A percentile compares a stretch with the other conserved stretches of the same genome.
Evolutionary conservation across 306 rosid genomes (phyloP).

Genomic region (Sechiopsis laciniata): DNA sequence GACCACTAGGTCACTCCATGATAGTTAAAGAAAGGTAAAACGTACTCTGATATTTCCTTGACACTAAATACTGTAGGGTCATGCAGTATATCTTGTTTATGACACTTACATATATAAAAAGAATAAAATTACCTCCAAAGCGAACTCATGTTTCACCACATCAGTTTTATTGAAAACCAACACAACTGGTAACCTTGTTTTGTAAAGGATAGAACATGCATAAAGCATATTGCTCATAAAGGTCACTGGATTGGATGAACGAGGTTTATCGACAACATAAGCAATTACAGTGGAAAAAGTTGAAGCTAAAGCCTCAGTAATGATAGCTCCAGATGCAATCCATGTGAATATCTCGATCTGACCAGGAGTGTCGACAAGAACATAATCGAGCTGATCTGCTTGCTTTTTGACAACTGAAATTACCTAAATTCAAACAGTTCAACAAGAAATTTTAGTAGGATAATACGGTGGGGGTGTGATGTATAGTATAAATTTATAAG

Average conservation of each 20-base stretch:
- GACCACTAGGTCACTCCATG: too few relatives aligned
- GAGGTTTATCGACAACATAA: slow-evolving; percentile 83
- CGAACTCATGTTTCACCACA: too few relatives aligned
- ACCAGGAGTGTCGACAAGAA: slow-evolving; percentile 89
- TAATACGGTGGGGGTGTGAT: neutral
- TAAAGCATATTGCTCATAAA: too few relatives aligned
- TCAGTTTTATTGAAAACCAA: too few relatives aligned
- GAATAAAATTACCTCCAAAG: too few relatives aligned
- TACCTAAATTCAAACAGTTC: slow-evolving; percentile 47
- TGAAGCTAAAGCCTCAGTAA: slow-evolving; percentile 97
- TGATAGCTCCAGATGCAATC: slow-evolving; percentile 95
- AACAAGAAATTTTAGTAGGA: slow-evolving; percentile 18
- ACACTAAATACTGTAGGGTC: too few relatives aligned
- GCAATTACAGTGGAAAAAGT: slow-evolving; percentile 84
- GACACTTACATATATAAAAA: too few relatives aligned
- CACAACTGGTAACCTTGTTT: too few relatives aligned
- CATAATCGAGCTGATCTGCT: slow-evolving; percentile 88
- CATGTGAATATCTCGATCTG: slow-evolving; percentile 97
- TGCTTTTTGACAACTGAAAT: slow-evolving; percentile 67
- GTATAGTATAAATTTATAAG: slow-evolving; percentile 6
- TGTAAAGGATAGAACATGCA: too few relatives aligned
- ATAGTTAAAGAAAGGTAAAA: too few relatives aligned
- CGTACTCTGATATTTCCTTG: too few relatives aligned
- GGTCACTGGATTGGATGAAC: slow-evolving; percentile 69
- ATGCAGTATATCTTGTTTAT: too few relatives aligned